These are phyloP conservation scores for Phyllosticta capitalensis DNA, from an alignment of 2,329 filamentous ascomycete genomes.

Conservation along the genomic window DNA sequence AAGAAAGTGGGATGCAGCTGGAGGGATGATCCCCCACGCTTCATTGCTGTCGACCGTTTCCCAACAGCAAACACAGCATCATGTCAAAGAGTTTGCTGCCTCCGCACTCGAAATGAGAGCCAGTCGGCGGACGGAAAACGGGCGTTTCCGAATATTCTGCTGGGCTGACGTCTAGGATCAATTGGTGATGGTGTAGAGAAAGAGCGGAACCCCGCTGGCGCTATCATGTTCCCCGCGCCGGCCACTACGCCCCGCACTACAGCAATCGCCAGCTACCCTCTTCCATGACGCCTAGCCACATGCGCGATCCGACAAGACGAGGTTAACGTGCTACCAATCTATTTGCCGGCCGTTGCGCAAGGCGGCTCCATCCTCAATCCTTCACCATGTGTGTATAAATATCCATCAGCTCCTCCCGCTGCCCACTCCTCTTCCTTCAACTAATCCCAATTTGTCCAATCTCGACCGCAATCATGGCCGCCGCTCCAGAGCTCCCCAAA, in stretches of 20 bases:
- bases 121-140: background rate
- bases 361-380: background rate
- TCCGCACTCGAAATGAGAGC: background rate
- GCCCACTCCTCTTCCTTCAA: background rate
- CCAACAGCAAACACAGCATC: background rate
- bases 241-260: background rate
- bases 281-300: background rate
- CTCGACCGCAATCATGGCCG: constrained; percentile 15
- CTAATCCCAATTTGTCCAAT: background rate
- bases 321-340: background rate
- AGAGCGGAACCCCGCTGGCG: background rate
- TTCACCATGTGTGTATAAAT: background rate
- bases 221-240: background rate
- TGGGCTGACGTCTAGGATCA: background rate
- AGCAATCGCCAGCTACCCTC: background rate
- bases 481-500: constrained; percentile 34
- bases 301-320: background rate
- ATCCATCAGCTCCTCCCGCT: background rate
- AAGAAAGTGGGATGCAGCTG: background rate
- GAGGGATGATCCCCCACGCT: background rate
- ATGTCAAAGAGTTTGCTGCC: background rate
- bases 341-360: background rate
- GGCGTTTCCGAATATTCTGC: background rate
- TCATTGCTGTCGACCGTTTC: background rate
- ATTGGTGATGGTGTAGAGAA: background rate